These are phyloP conservation scores for Endothia cerciana DNA, from an alignment of 2,329 filamentous ascomycete genomes.

Conservation along the genomic window DNA sequence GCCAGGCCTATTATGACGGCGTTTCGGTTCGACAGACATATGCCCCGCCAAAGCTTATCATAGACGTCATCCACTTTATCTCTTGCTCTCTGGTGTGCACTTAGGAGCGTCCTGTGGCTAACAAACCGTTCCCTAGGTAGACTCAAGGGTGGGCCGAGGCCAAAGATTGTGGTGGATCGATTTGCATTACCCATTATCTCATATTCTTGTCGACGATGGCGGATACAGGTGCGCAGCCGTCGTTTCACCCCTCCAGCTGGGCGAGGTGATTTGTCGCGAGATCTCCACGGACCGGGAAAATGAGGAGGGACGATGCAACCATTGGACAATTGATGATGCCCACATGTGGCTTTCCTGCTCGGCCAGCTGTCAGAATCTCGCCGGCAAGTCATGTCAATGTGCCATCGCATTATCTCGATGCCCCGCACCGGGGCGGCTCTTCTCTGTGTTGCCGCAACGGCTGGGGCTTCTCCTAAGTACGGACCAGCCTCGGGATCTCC, in stretches of 20 bases:
- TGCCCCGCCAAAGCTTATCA: conserved; percentile 3
- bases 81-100: not conserved
- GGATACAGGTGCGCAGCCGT: no score
- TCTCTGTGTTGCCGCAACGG: not conserved
- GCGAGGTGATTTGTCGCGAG: not conserved
- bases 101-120: not conserved
- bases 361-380: conserved; percentile 5
- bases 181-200: conserved; percentile 2
- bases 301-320: not conserved
- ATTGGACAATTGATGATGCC: conserved; percentile 10
- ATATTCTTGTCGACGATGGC: no score
- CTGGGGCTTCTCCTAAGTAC: conserved; percentile 20
- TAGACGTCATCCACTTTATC: conserved; percentile 5
- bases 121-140: not conserved
- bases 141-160: not conserved
- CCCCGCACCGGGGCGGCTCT: conserved; percentile 9
- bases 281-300: not conserved
- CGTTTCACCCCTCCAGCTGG: not conserved
- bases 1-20: no score
- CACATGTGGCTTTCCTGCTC: not conserved
- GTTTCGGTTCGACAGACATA: not conserved
- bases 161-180: not conserved
- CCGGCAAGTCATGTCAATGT: conserved; percentile 22
- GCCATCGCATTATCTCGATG: conserved; percentile 25
- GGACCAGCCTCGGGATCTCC: conserved; percentile 18